Evolutionary conservation across 176 grass and related monocot species (phyloP).

Genomic region (Musa beccarii): DNA sequence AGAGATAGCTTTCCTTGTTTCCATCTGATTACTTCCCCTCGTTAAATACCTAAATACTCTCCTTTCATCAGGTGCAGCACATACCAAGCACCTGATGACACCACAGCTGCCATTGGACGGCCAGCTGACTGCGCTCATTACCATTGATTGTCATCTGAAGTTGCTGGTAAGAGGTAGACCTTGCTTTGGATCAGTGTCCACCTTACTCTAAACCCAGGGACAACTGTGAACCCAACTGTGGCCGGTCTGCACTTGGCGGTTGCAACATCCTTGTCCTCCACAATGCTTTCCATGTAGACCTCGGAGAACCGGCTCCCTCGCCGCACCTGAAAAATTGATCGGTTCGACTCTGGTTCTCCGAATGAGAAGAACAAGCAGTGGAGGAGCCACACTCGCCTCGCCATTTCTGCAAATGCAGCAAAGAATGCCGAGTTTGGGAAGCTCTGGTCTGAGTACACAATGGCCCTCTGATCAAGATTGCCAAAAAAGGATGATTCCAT

Average conservation of each 20-base stretch:
- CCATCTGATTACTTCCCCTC: too few relatives aligned
- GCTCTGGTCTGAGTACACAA: slow-evolving; percentile 53
- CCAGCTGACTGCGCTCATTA: too few relatives aligned
- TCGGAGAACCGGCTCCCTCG: slow-evolving; percentile 57
- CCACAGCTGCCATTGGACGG: too few relatives aligned
- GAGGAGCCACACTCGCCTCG: slow-evolving; percentile 73
- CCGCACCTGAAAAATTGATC: slow-evolving; percentile 48
- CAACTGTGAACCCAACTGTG: slow-evolving; percentile 66
- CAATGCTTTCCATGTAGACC: slow-evolving; percentile 84
- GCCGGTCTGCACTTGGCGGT: neutral
- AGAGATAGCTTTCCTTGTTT: too few relatives aligned
- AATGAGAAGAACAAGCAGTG: slow-evolving; percentile 88
- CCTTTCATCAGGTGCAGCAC: too few relatives aligned
- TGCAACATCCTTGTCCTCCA: slow-evolving; percentile 5
- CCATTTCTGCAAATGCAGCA: slow-evolving; percentile 64
- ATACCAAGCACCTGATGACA: too few relatives aligned
- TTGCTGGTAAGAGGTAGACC: slow-evolving; percentile 38
- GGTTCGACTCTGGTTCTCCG: slow-evolving; percentile 31
- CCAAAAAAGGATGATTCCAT: slow-evolving; percentile 93
- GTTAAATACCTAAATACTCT: too few relatives aligned
- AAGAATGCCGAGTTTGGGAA: slow-evolving; percentile 84
- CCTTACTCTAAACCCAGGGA: slow-evolving; percentile 70
- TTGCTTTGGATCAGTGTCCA: slow-evolving; percentile 62
- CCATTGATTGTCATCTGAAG: too few relatives aligned
- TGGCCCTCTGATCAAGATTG: slow-evolving; percentile 63